phyloP scores from a whole-genome alignment of 148 eudicot species.

The Vaccinium macrocarpon region DNA sequence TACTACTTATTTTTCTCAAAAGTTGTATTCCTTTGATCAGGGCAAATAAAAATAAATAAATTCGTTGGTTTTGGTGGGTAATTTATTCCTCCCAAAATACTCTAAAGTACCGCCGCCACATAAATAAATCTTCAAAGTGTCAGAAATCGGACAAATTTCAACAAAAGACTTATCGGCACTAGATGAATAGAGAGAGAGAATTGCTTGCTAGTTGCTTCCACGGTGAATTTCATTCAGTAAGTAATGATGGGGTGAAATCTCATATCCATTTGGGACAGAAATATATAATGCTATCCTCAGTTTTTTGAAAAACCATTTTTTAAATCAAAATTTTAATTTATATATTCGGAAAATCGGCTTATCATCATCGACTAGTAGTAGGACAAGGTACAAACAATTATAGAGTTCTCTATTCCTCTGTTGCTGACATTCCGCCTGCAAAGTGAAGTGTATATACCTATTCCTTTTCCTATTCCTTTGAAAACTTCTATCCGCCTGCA shows the following conservation, averaged over 20 bases:
- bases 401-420: not conserved
- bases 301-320: not conserved
- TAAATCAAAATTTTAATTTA: not conserved
- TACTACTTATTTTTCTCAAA: too few relatives aligned
- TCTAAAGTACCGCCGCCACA: not conserved
- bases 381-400: not conserved
- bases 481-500: too few relatives aligned
- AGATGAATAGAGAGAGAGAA: not conserved
- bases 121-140: not conserved
- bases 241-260: not conserved
- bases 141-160: not conserved
- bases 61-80: too few relatives aligned
- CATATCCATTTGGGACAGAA: conserved; percentile 31
- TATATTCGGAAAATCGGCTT: not conserved
- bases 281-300: conserved; percentile 10
- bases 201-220: not conserved
- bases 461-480: not conserved
- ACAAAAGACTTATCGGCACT: not conserved
- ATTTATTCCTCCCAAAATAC: too few relatives aligned
- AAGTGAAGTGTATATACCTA: not conserved
- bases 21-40: too few relatives aligned
- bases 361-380: not conserved
- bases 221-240: not conserved
- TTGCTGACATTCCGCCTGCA: not conserved
- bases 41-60: too few relatives aligned